These are phyloP conservation scores for Massariosphaeria phaeospora DNA, from an alignment of 495 filamentous ascomycete genomes.

Conservation along the genomic window DNA sequence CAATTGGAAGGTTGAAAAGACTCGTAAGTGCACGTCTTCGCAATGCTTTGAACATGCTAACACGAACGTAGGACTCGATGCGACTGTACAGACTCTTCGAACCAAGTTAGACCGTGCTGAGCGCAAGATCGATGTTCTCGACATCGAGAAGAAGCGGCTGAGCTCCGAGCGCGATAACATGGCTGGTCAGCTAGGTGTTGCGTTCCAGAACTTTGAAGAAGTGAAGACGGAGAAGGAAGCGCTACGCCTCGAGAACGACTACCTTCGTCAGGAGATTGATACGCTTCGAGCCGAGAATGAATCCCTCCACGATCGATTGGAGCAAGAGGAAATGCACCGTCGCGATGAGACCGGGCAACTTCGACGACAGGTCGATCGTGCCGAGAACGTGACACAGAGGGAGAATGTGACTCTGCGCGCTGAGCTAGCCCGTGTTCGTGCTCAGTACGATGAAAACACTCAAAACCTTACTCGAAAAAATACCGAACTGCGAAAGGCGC, in stretches of 20 bases:
- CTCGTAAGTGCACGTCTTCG: constrained; percentile 44
- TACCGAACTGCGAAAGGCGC: constrained; percentile 25
- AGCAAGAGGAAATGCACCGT: constrained; percentile 22
- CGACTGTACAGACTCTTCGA: constrained; percentile 53
- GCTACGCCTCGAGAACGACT: constrained; percentile 30
- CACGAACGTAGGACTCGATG: constrained; percentile 44
- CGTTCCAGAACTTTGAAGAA: constrained; percentile 59
- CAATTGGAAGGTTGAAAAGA: constrained; percentile 50
- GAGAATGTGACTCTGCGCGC: constrained; percentile 25
- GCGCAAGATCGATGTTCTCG: constrained; percentile 55
- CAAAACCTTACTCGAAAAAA: constrained; percentile 26
- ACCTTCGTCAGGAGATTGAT: constrained; percentile 32
- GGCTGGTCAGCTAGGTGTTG: constrained; percentile 58
- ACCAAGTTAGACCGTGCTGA: constrained; percentile 55
- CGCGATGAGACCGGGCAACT: constrained; percentile 26
- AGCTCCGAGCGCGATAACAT: constrained; percentile 62
- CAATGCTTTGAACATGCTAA: not conserved
- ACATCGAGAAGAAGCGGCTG: constrained; percentile 55
- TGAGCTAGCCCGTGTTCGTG: constrained; percentile 25
- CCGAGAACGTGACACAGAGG: constrained; percentile 21
- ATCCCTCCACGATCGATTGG: constrained; percentile 20
- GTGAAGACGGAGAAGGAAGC: constrained; percentile 47
- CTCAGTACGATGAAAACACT: constrained; percentile 29
- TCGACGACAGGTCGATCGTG: constrained; percentile 15
- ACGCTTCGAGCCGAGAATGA: constrained; percentile 35